Base-by-base conservation (phyloP, 2,329 filamentous ascomycete species). In the Fusarium sulawesiense region DNA sequence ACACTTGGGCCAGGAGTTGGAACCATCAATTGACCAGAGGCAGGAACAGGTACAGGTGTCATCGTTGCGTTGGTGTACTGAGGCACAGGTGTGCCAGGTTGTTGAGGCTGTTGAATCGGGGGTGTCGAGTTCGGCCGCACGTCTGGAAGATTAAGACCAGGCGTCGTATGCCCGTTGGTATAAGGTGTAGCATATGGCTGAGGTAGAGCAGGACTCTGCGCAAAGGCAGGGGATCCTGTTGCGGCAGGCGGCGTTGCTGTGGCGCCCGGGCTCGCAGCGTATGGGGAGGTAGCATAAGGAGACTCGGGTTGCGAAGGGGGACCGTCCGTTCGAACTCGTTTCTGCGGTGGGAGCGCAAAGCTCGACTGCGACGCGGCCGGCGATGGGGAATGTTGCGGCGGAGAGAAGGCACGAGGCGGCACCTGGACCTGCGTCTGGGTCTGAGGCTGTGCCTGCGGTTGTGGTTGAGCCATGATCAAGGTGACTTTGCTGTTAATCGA, bases 241-340 rank as follows among this genome's bases (percentile, higher is more conserved):
- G 78, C 74, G 45, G 80, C 78, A 21, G 79, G 79, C 13, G 83
- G 81, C 29, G 83, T 84, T 5, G 78, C 79, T 8, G 79, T 76
- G 25, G 81, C 75, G 41, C 78, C 78, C 21, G 86, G 86, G 59
- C 84, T 85, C 70, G 83, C 80, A 10, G 80, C 79, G 71, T 84
- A 87, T 72, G 85, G 80, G 67, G 87, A 84, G 72, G 82, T 79
- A 69, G 84, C 83, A 75, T 89, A 89, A 1, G 89, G 88, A 34
- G 89, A 92, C 53, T 83, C 85, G 61, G 91, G 90, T 71, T 91
- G 89, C 29, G 91, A 90, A n/a, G 85, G 81, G 34, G 90, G 87
- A 60, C 89, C 90, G 54, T 91, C 78, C 87, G 90, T 78, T 65
- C 78, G 76, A 29, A 77, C 73, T 75, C 92, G 88, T 82, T 96